A percentile compares a stretch with the other conserved stretches of the same genome.
These are phyloP conservation scores for Cystofilobasidium bisporidii DNA, from an alignment of 768 basidiomycete species.

Conservation along the genomic window DNA sequence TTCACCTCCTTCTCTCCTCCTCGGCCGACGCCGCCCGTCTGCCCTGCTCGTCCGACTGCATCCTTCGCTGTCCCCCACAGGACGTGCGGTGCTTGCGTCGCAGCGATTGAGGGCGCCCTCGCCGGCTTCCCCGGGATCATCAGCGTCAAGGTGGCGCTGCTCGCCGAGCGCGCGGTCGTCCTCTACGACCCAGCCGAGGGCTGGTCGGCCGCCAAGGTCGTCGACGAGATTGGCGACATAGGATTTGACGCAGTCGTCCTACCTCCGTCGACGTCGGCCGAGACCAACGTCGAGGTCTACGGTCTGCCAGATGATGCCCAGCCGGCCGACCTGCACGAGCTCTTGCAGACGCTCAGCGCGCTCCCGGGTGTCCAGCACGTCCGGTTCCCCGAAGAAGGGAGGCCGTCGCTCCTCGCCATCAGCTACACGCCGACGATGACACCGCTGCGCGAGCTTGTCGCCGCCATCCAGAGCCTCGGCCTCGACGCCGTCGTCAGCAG, in stretches of 20 bases:
- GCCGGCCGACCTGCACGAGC: slow-evolving; percentile 37
- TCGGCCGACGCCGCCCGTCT: too few relatives aligned
- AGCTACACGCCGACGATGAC: slow-evolving; percentile 45
- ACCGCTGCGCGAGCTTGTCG: slow-evolving; percentile 78
- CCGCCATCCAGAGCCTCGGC: slow-evolving; percentile 75
- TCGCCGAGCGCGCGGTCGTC: slow-evolving; percentile 83
- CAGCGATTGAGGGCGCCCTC: slow-evolving; percentile 39
- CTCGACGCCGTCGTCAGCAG: slow-evolving; percentile 73
- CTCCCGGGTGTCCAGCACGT: slow-evolving; percentile 73
- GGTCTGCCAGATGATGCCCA: slow-evolving; percentile 1
- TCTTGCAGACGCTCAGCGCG: slow-evolving; percentile 61
- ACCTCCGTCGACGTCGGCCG: slow-evolving; percentile 42
- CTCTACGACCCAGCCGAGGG: slow-evolving; percentile 63
- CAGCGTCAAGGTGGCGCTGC: slow-evolving; percentile 86
- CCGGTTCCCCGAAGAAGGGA: slow-evolving; percentile 49
- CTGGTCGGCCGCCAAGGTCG: slow-evolving; percentile 76
- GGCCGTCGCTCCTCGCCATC: slow-evolving; percentile 34
- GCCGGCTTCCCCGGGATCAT: slow-evolving; percentile 67
- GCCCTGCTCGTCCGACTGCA: too few relatives aligned
- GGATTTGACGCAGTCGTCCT: slow-evolving; percentile 81
- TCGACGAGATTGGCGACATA: slow-evolving; percentile 82
- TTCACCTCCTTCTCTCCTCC: neutral
- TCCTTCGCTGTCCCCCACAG: neutral
- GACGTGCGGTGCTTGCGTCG: slow-evolving; percentile 41
- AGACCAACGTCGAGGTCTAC: slow-evolving; percentile 21